Base-by-base conservation (phyloP, 805 yeast species). In the Candida dajiaensis region DNA sequence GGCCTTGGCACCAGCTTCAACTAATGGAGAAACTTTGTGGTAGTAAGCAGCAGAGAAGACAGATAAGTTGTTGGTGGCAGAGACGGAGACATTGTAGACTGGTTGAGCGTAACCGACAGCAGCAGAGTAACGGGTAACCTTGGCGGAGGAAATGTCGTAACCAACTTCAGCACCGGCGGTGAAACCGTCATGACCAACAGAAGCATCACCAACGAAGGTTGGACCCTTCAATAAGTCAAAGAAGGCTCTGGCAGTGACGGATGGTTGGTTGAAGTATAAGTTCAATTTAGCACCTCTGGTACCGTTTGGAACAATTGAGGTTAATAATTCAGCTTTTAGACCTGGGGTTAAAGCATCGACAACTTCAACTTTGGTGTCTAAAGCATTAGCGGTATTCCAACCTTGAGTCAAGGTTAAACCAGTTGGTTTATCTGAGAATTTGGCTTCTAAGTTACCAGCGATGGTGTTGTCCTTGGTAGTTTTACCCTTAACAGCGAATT, bases 1-100 rank as follows among this genome's bases (percentile, higher is more conserved):
- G 63, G 97, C 96, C 79, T 87, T 90, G 65, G 97, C 96, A 76
- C 97, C 99, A 62, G 89, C 96, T 80, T 94, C 97, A 61, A 92
- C 88, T 61, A 75, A 71, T 57, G 95, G 87, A 61, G 89, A 80
- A 54, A 94, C 95, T 72, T 80, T 85, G 84, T 94, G 97, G 89
- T 82, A 94, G 83, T 90, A 89, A 60, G 96, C 92, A 61, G 97
- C 97, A 52, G 95, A 77, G 78, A 85, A 87, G 61, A 89, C 83
- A 51, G 89, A 80, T 67, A 90, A 78, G 80, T 89, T 87, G 76
- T 83, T 79, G 67, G 88, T 77, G 62, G 94, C 89, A 55, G 88
- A 76, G 57, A 89, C 80, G 54, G 96, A 87, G 36, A 71, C 57
- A 52, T 95, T 77, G 81, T 89, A 92, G 62, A 81, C 77, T 57